These are phyloP conservation scores for Taiozyma onychis DNA, from an alignment of 1,139 yeast species.

Conservation along the genomic window DNA sequence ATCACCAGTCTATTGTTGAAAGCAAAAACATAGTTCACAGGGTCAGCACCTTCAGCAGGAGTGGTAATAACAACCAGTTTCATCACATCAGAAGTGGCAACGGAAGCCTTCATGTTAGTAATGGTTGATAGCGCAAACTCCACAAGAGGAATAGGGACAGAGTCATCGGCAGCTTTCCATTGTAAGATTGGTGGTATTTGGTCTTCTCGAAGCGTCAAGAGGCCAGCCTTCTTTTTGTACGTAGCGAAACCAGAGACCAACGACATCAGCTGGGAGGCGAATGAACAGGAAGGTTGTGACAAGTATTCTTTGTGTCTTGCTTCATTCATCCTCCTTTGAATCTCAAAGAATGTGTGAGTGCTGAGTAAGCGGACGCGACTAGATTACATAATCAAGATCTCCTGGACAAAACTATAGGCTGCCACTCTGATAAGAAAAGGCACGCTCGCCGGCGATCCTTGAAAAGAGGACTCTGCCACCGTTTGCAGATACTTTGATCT, in stretches of 20 bases:
- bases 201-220: slow-evolving; percentile 61
- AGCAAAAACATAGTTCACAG: slow-evolving; percentile 45
- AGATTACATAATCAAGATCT: background rate
- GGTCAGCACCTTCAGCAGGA: slow-evolving; percentile 36
- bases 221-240: slow-evolving; percentile 62
- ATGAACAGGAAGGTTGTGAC: background rate
- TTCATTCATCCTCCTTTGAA: background rate
- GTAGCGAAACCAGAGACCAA: slow-evolving; percentile 57
- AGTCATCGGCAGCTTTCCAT: slow-evolving; percentile 69
- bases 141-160: slow-evolving; percentile 38
- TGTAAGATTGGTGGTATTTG: slow-evolving; percentile 55
- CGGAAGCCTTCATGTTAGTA: slow-evolving; percentile 67
- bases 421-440: too few relatives aligned
- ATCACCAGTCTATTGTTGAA: slow-evolving; percentile 70
- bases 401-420: background rate
- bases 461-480: too few relatives aligned
- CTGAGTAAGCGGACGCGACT: background rate
- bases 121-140: slow-evolving; percentile 48
- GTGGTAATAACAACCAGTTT: slow-evolving; percentile 54
- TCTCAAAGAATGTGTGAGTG: background rate
- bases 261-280: slow-evolving; percentile 11
- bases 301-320: background rate
- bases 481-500: background rate
- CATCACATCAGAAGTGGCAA: slow-evolving; percentile 65
- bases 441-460: too few relatives aligned